These are phyloP conservation scores for Cyclocybe cylindracea DNA, from an alignment of 768 basidiomycete species.

Conservation along the genomic window DNA sequence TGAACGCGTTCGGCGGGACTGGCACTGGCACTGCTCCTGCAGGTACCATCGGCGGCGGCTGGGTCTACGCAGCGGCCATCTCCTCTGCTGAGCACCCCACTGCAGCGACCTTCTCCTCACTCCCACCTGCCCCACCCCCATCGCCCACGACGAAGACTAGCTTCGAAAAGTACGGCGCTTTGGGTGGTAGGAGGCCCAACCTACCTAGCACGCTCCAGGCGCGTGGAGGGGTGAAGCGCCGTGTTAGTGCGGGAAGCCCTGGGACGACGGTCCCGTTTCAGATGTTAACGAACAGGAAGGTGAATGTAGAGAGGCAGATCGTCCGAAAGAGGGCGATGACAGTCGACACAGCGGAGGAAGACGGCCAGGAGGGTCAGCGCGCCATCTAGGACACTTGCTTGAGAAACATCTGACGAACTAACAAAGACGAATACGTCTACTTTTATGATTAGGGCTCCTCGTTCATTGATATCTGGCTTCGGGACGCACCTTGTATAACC, in stretches of 20 bases:
- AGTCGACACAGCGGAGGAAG: constrained; percentile 1
- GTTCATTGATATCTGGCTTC: no score
- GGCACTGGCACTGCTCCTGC: constrained; percentile 9
- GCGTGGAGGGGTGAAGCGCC: constrained; percentile 8
- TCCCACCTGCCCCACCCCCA: constrained; percentile 16
- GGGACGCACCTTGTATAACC: no score
- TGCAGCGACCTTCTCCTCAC: constrained; percentile 8
- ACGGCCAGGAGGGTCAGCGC: constrained; percentile 2
- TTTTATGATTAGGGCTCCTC: no score
- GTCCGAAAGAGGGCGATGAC: constrained; percentile 10
- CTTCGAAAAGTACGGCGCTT: background rate
- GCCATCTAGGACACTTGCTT: constrained; percentile 1
- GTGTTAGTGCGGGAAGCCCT: constrained; percentile 15
- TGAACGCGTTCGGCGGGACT: constrained; percentile 13
- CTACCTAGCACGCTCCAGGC: background rate
- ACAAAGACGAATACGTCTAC: background rate
- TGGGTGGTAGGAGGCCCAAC: constrained; percentile 3
- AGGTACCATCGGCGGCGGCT: constrained; percentile 27
- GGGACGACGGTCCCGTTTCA: constrained; percentile 13
- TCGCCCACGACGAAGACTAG: constrained; percentile 8
- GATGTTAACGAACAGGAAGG: constrained; percentile 10
- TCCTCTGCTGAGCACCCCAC: constrained; percentile 38
- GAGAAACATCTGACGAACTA: background rate
- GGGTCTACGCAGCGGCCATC: constrained; percentile 53
- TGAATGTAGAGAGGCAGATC: constrained; percentile 1